Conservation (phyloP, 352 stramenopile genomes). For the Globisporangium cederbergense region DNA sequence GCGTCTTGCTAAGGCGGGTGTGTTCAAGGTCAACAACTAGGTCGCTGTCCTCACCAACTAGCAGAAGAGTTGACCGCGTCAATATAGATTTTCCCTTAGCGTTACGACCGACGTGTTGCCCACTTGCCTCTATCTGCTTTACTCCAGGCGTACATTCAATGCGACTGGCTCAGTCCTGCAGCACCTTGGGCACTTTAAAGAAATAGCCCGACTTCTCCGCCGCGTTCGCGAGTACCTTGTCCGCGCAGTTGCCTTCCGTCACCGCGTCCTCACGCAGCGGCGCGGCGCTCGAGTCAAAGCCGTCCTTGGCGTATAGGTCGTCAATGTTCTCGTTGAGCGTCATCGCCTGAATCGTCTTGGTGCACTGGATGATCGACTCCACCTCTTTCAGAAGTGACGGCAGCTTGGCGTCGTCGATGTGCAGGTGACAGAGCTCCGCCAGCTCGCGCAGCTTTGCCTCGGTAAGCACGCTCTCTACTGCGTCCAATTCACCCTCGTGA, state of each 20-base stretch:
- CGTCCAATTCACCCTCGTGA: constrained; percentile 40
- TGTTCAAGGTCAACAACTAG: constrained; percentile 52
- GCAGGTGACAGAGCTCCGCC: constrained; percentile 78
- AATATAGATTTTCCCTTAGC: constrained; percentile 16
- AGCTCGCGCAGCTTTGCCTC: constrained; percentile 73
- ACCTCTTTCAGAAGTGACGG: constrained; percentile 74
- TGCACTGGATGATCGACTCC: constrained; percentile 87
- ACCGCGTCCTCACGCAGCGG: constrained; percentile 74
- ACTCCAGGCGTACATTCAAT: not conserved
- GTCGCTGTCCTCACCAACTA: not conserved
- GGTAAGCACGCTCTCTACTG: constrained; percentile 50
- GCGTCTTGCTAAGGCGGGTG: constrained; percentile 70
- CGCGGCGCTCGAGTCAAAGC: constrained; percentile 41
- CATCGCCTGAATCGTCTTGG: constrained; percentile 80
- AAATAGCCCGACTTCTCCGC: constrained; percentile 74
- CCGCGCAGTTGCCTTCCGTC: constrained; percentile 65
- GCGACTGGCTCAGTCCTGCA: constrained; percentile 60
- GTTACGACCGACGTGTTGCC: not conserved
- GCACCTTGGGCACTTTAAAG: constrained; percentile 85
- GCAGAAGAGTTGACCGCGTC: not conserved
- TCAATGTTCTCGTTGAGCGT: constrained; percentile 82
- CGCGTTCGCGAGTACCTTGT: constrained; percentile 78
- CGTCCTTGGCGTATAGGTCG: constrained; percentile 70
- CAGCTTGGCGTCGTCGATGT: constrained; percentile 70
- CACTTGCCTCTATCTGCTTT: not conserved